Percentiles rank a stretch among this genome's conserved stretches.
These are phyloP conservation scores for Parsonsia alboflavescens DNA, from an alignment of 257 asterid genomes.

Conservation along the genomic window DNA sequence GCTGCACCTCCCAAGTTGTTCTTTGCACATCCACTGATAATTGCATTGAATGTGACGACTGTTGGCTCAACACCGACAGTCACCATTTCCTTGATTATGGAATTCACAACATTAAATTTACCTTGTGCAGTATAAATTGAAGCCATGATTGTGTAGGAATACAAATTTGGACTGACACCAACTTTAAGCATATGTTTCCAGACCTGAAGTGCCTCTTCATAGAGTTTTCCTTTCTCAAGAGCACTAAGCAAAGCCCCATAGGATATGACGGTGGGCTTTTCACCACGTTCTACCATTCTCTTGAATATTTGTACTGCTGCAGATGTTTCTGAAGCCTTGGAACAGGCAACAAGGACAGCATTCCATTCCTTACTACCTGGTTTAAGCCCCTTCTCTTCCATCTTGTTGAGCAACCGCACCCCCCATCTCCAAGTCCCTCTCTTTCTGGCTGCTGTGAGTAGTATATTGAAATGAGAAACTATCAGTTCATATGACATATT, in stretches of 20 bases:
- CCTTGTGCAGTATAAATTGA: conserved; percentile 65
- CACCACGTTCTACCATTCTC: conserved; percentile 88
- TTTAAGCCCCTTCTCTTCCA: conserved; percentile 93
- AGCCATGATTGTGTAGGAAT: conserved; percentile 91
- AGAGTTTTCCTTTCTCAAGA: conserved; percentile 86
- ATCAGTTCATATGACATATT: conserved; percentile 73
- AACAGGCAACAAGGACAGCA: conserved; percentile 84
- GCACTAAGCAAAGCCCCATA: conserved; percentile 95
- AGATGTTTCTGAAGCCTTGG: conserved; percentile 80
- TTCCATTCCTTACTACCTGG: conserved; percentile 88
- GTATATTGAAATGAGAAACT: conserved; percentile 69
- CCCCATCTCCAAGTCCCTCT: conserved; percentile 97
- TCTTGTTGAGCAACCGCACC: conserved; percentile 66
- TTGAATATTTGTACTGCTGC: conserved; percentile 76
- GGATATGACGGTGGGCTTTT: conserved; percentile 73
- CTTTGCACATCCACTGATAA: conserved; percentile 65
- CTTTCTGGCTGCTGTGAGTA: conserved; percentile 67
- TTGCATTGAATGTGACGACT: conserved; percentile 84
- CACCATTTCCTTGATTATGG: conserved; percentile 59
- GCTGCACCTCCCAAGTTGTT: conserved; percentile 46
- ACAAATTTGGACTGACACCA: conserved; percentile 63
- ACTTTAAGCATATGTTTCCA: conserved; percentile 86
- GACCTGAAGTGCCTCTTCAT: conserved; percentile 72
- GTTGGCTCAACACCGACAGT: conserved; percentile 57
- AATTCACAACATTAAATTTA: conserved; percentile 50